These are phyloP conservation scores for Dryadomyces quercus-mongolicae DNA, from an alignment of 2,329 filamentous ascomycete species.

Conservation along the genomic window DNA sequence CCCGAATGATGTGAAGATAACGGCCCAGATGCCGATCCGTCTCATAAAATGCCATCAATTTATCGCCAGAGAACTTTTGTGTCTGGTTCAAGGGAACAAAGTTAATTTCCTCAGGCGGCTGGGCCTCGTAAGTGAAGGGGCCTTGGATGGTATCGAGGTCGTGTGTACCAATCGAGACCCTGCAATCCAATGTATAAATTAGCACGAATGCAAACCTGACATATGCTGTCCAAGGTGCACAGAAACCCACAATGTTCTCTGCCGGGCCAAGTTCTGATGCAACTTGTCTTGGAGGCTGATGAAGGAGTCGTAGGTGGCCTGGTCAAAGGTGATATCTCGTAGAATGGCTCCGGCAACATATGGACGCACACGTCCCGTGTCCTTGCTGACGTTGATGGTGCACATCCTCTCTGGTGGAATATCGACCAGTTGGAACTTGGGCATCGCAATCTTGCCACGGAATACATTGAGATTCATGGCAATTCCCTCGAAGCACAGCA, in stretches of 20 bases:
- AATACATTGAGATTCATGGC: conserved; percentile 94
- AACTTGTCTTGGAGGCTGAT: conserved; percentile 96
- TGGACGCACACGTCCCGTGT: conserved; percentile 68
- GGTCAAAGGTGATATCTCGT: conserved; percentile 81
- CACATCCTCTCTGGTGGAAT: conserved; percentile 64
- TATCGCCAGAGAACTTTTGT: conserved; percentile 72
- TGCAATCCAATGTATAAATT: background rate
- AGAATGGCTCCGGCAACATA: conserved; percentile 84
- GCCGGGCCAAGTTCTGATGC: conserved; percentile 87
- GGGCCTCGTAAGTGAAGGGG: conserved; percentile 92
- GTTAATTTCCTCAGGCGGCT: conserved; percentile 80
- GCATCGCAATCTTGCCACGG: conserved; percentile 60
- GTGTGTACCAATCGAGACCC: conserved; percentile 91
- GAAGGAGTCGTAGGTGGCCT: conserved; percentile 91
- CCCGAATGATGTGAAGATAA: conserved; percentile 77
- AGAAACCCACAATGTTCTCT: conserved; percentile 54
- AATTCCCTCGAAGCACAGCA: conserved; percentile 96
- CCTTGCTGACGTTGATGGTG: conserved; percentile 66
- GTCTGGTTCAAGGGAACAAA: conserved; percentile 87
- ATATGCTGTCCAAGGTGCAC: background rate
- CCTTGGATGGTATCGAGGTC: conserved; percentile 88
- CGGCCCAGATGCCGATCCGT: conserved; percentile 84
- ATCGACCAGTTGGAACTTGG: conserved; percentile 66
- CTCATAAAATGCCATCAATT: conserved; percentile 93
- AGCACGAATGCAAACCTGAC: background rate